Conservation (phyloP, 352 stramenopile species). For the Phytophthora constricta region DNA sequence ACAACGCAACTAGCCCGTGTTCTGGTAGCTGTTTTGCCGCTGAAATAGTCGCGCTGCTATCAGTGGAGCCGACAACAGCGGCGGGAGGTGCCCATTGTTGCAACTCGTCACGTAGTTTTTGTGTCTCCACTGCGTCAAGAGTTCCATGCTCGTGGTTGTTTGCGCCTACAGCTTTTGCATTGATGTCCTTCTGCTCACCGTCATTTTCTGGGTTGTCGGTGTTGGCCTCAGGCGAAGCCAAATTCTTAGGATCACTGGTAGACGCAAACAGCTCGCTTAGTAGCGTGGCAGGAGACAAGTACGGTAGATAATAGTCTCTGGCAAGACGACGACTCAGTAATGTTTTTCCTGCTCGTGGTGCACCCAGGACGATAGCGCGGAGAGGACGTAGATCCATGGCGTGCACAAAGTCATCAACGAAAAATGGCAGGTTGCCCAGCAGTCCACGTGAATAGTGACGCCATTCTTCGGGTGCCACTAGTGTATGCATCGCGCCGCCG, state of each 20-base stretch:
- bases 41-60: neutral
- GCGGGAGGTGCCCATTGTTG: slow-evolving; percentile 30
- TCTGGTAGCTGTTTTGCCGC: slow-evolving; percentile 40
- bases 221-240: slow-evolving; percentile 4
- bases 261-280: slow-evolving; percentile 51
- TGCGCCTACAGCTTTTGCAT: slow-evolving; percentile 6
- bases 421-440: slow-evolving; percentile 65
- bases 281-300: slow-evolving; percentile 57
- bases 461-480: slow-evolving; percentile 75
- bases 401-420: slow-evolving; percentile 77
- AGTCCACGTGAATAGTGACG: slow-evolving; percentile 65
- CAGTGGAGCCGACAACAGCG: neutral
- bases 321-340: slow-evolving; percentile 57
- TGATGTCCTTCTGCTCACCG: slow-evolving; percentile 16
- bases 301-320: slow-evolving; percentile 76
- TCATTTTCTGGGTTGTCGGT: slow-evolving; percentile 3
- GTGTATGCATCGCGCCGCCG: slow-evolving; percentile 49
- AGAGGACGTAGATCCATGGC: slow-evolving; percentile 81
- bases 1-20: slow-evolving; percentile 46
- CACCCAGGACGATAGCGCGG: slow-evolving; percentile 69
- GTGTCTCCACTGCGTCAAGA: slow-evolving; percentile 8
- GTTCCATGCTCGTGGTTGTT: slow-evolving; percentile 25
- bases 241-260: slow-evolving; percentile 23
- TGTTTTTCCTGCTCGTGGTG: slow-evolving; percentile 76
- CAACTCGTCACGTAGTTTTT: slow-evolving; percentile 45